Percentiles rank a stretch among this genome's conserved stretches.
Evolutionary conservation across 2,329 filamentous ascomycete genomes (phyloP).

Genomic region (Periconia sp.): DNA sequence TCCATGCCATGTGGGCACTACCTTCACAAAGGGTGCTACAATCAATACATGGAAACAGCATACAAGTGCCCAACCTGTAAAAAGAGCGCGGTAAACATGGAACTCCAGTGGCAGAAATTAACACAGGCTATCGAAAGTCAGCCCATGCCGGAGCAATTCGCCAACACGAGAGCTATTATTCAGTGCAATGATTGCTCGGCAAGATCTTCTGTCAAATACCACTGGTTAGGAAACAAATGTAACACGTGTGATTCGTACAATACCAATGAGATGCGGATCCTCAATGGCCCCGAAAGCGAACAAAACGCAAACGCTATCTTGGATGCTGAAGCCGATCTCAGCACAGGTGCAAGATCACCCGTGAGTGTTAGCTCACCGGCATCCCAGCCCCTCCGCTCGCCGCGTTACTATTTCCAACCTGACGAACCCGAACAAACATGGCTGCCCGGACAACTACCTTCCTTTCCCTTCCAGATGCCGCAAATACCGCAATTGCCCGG

Average conservation of each 20-base stretch:
- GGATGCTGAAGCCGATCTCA: slow-evolving; percentile 27
- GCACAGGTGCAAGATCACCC: slow-evolving; percentile 27
- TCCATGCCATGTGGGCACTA: slow-evolving; percentile 96
- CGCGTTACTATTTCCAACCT: slow-evolving; percentile 41
- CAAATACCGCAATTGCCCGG: slow-evolving; percentile 35
- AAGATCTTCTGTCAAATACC: slow-evolving; percentile 82
- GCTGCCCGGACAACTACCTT: slow-evolving; percentile 39
- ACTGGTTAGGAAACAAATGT: slow-evolving; percentile 94
- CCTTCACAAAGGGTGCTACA: slow-evolving; percentile 88
- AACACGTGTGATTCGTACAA: slow-evolving; percentile 60
- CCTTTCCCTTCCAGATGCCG: slow-evolving; percentile 41
- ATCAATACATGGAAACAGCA: slow-evolving; percentile 82
- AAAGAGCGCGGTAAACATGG: slow-evolving; percentile 97
- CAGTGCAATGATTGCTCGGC: slow-evolving; percentile 94
- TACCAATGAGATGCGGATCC: slow-evolving; percentile 51
- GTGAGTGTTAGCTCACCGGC: slow-evolving; percentile 35
- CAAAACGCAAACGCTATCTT: slow-evolving; percentile 36
- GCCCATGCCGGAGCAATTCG: slow-evolving; percentile 86
- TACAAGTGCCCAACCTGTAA: slow-evolving; percentile 98
- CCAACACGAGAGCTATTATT: slow-evolving; percentile 76
- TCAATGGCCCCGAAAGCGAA: slow-evolving; percentile 43
- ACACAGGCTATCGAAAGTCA: slow-evolving; percentile 85
- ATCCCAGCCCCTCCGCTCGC: slow-evolving; percentile 35
- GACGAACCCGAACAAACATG: slow-evolving; percentile 41
- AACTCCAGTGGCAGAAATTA: slow-evolving; percentile 86